A percentile compares a stretch with the other conserved stretches of the same genome.
These are phyloP conservation scores for Geotrichum carabidarum DNA, from an alignment of 1,139 yeast genomes.

Conservation along the genomic window DNA sequence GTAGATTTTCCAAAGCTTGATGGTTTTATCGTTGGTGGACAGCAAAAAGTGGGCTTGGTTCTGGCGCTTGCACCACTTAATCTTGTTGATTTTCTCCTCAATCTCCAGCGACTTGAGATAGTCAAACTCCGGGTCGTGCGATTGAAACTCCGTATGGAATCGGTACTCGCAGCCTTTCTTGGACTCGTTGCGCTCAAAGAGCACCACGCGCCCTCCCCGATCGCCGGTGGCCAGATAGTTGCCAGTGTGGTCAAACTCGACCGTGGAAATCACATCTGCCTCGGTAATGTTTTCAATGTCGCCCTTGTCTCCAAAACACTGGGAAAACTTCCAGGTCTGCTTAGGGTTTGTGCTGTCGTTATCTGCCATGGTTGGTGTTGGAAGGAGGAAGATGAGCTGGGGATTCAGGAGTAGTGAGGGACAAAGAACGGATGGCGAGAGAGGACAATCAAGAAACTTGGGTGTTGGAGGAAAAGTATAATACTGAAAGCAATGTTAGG, in stretches of 20 bases:
- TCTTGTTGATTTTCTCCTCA: conserved; percentile 96
- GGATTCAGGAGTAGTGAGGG: background rate
- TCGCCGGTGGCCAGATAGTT: conserved; percentile 97
- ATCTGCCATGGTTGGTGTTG: conserved; percentile 18
- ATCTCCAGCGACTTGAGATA: conserved; percentile 92
- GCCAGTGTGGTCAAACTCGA: conserved; percentile 93
- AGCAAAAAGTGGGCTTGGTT: conserved; percentile 84
- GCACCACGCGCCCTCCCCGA: conserved; percentile 94
- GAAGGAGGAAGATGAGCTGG: background rate
- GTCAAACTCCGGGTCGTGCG: conserved; percentile 98
- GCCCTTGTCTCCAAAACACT: conserved; percentile 96
- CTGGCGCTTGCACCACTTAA: conserved; percentile 89
- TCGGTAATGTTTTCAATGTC: conserved; percentile 95
- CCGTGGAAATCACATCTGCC: conserved; percentile 95
- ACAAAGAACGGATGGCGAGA: background rate
- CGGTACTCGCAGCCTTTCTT: conserved; percentile 89
- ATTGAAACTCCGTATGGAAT: conserved; percentile 94
- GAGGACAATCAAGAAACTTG: background rate
- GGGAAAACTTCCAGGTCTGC: conserved; percentile 41
- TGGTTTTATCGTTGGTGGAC: conserved; percentile 94
- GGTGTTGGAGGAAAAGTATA: background rate
- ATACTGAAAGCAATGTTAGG: background rate
- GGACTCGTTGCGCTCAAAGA: conserved; percentile 81
- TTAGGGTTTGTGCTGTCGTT: conserved; percentile 32
- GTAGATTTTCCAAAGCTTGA: conserved; percentile 92